A percentile compares a stretch with the other conserved stretches of the same genome.
phyloP scores from a whole-genome alignment of 2,329 filamentous ascomycete species.

The Myriosclerotinia curreyana region DNA sequence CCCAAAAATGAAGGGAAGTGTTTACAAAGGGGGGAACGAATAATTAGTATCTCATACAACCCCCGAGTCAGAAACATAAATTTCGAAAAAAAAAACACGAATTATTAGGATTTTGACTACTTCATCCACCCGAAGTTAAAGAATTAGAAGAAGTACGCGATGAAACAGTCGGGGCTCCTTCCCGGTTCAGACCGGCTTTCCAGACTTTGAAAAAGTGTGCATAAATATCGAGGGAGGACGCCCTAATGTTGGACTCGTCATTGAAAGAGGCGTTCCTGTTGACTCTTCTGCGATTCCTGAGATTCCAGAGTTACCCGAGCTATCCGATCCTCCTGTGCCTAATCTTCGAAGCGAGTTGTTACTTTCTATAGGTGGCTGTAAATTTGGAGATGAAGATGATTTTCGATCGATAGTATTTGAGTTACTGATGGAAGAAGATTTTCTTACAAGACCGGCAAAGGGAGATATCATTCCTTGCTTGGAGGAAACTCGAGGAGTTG shows the following conservation, averaged over 20 bases:
- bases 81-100: neutral
- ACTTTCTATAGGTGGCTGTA: neutral
- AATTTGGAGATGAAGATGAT: neutral
- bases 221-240: neutral
- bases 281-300: neutral
- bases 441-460: neutral
- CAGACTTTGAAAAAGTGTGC: neutral
- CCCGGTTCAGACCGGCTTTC: neutral
- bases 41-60: too few relatives aligned
- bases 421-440: neutral
- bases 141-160: neutral
- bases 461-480: slow-evolving; percentile 1
- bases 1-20: too few relatives aligned
- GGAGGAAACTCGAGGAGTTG: neutral
- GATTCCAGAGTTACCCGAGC: neutral
- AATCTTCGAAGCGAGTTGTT: neutral
- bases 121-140: neutral
- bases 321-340: neutral
- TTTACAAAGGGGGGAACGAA: too few relatives aligned
- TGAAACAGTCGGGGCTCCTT: neutral
- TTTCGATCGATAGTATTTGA: neutral
- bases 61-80: neutral
- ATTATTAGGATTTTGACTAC: neutral
- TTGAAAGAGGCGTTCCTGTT: neutral
- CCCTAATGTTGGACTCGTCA: neutral